Evolutionary conservation across 2,329 filamentous ascomycete species (phyloP).

Genomic region (Cladophialophora psammophila): DNA sequence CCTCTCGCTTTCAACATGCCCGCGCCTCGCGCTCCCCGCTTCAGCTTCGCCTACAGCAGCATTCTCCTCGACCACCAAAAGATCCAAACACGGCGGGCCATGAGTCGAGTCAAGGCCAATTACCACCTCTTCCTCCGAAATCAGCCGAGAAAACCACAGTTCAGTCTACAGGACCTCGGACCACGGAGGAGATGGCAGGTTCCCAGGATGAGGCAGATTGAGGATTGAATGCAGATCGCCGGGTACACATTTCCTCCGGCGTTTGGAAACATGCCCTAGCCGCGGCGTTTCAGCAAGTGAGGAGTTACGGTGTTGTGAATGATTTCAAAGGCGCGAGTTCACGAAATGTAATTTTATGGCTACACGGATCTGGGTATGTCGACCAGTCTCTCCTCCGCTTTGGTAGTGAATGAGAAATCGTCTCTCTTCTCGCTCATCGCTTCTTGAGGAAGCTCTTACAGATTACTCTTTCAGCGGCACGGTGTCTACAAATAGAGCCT

Average conservation of each 20-base stretch:
- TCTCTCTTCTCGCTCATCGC: slow-evolving; percentile 6
- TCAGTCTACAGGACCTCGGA: slow-evolving; percentile 28
- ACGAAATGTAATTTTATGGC: slow-evolving; percentile 15
- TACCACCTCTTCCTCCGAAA: slow-evolving; percentile 41
- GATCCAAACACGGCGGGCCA: slow-evolving; percentile 35
- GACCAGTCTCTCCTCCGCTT: slow-evolving; percentile 29
- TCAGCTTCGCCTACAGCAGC: slow-evolving; percentile 39
- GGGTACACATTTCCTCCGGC: neutral
- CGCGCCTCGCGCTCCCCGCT: slow-evolving; percentile 19
- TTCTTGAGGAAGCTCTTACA: neutral
- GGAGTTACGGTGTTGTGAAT: neutral
- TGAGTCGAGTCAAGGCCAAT: slow-evolving; percentile 37
- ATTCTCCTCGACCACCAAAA: slow-evolving; percentile 39
- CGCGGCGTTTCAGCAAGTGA: neutral
- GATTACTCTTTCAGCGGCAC: slow-evolving; percentile 36
- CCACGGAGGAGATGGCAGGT: slow-evolving; percentile 34
- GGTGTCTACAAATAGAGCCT: slow-evolving; percentile 34
- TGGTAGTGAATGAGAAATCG: slow-evolving; percentile 23
- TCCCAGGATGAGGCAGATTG: slow-evolving; percentile 34
- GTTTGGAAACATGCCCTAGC: neutral
- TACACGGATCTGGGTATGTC: slow-evolving; percentile 5
- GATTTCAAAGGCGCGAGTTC: neutral
- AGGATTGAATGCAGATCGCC: slow-evolving; percentile 21
- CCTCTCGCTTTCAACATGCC: slow-evolving; percentile 6
- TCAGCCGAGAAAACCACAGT: slow-evolving; percentile 36